Conservation (phyloP, 1,284 basidiomycete genomes). For the Puccinia coronata region DNA sequence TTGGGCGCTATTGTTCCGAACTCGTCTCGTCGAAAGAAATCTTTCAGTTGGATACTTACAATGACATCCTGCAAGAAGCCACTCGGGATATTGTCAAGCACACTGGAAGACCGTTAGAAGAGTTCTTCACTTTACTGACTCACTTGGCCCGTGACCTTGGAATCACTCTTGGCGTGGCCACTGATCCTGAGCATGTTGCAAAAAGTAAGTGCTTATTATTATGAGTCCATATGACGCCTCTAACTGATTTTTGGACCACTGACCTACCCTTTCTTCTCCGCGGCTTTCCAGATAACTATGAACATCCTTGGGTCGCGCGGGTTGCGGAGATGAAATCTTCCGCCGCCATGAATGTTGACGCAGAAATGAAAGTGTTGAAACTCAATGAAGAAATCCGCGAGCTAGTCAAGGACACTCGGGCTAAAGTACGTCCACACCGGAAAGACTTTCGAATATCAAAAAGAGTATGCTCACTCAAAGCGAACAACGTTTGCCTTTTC, state of each 20-base stretch:
- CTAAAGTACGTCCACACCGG: conserved; percentile 59
- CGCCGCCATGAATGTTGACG: conserved; percentile 82
- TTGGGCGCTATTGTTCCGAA: conserved; percentile 75
- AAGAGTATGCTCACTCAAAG: not conserved
- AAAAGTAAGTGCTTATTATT: conserved; percentile 66
- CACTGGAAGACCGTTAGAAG: conserved; percentile 67
- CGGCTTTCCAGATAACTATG: conserved; percentile 68
- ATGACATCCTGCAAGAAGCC: conserved; percentile 72
- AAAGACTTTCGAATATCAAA: not conserved
- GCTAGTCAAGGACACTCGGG: conserved; percentile 76
- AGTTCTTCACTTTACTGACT: conserved; percentile 70
- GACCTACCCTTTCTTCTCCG: not conserved
- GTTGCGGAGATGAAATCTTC: conserved; percentile 81
- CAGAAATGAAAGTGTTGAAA: conserved; percentile 79
- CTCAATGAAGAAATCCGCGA: conserved; percentile 86
- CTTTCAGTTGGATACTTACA: conserved; percentile 72
- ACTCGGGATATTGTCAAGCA: conserved; percentile 70
- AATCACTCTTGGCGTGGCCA: conserved; percentile 70
- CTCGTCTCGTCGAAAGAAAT: conserved; percentile 72
- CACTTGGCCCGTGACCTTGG: conserved; percentile 72
- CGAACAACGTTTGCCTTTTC: not conserved
- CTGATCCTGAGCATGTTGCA: conserved; percentile 73
- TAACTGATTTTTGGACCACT: too few relatives aligned
- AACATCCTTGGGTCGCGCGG: conserved; percentile 84
- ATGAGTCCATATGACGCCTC: not conserved